These are phyloP conservation scores for Trametes pubescens DNA, from an alignment of 1,284 basidiomycete species.

Conservation along the genomic window DNA sequence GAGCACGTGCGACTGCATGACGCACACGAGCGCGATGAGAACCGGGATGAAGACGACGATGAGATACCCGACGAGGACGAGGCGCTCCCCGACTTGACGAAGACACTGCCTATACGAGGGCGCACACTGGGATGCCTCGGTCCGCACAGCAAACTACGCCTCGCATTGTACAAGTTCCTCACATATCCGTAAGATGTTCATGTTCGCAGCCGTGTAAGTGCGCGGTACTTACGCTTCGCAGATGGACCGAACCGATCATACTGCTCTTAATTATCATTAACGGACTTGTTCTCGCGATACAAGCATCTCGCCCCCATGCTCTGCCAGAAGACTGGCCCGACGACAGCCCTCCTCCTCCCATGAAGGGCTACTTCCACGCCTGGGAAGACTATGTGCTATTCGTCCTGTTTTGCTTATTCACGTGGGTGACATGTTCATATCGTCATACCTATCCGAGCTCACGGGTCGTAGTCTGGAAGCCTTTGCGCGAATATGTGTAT, in stretches of 20 bases:
- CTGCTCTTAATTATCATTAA: slow-evolving; percentile 88
- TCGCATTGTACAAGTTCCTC: slow-evolving; percentile 72
- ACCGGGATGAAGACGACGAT: slow-evolving; percentile 43
- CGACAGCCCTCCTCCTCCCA: slow-evolving; percentile 53
- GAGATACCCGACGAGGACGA: slow-evolving; percentile 42
- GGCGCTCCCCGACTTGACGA: slow-evolving; percentile 54
- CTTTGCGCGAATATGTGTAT: slow-evolving; percentile 89
- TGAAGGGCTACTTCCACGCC: slow-evolving; percentile 79
- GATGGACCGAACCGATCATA: slow-evolving; percentile 89
- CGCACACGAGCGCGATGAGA: slow-evolving; percentile 45
- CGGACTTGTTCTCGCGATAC: slow-evolving; percentile 84
- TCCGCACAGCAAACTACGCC: slow-evolving; percentile 69
- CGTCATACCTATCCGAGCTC: slow-evolving; percentile 5
- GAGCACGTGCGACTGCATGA: slow-evolving; percentile 65
- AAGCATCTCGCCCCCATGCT: slow-evolving; percentile 68
- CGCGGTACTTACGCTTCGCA: slow-evolving; percentile 42
- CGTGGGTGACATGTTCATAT: slow-evolving; percentile 59
- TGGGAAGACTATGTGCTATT: slow-evolving; percentile 93
- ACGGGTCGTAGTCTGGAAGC: slow-evolving; percentile 74
- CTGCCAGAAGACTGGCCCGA: slow-evolving; percentile 50
- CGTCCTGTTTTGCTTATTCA: slow-evolving; percentile 86
- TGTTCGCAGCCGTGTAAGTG: background rate
- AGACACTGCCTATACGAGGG: slow-evolving; percentile 72
- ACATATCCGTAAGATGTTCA: slow-evolving; percentile 65
- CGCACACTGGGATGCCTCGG: slow-evolving; percentile 83